Evolutionary conservation across 2,329 filamentous ascomycete species (phyloP), one percentile per base, ranked within the genome.

Genomic region (Ceratocystis ficicola): DNA sequence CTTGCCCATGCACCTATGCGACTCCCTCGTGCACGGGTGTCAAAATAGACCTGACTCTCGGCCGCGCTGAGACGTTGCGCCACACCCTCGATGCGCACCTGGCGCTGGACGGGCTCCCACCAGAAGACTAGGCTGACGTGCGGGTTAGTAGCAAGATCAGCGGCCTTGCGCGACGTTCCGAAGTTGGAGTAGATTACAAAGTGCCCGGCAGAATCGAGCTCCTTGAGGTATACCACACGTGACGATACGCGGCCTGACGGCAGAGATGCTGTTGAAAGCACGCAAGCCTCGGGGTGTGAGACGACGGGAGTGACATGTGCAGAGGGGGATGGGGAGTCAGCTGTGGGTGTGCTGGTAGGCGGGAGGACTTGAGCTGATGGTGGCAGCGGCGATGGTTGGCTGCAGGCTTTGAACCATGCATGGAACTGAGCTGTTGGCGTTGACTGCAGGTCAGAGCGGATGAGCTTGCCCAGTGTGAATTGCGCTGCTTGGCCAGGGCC

Each of bases 181-280:
- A 92, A 93, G 76, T 99, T 99, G 72, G 85, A 88, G 80, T 97
- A 99, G 62, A 99, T 81, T 55, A 97, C 90, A 76, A 95, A 99
- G 22, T 44, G 55, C 10, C 74, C 76, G 4, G 75, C 71, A 65
- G 79, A 76, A 75, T 97, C 92, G 28, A 97, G 84, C 79, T 97
- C 94, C 77, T 99, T 99, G 70, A 99, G 82, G 77, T 97, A 99
- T 46, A 99, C 90, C 70, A 90, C 82, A 67, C 94, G 89, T 2
- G 89, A 86, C 60, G 86, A 90, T 22, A 97, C 88, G 60, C 88
- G 86, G 68, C 94, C 94, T 0, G 85, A 88, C 1, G 93, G 93
- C 3, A 97, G 81, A 28, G 81, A 79, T 0, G 92, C 91, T 0
- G 94, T 99, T 2, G 91, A 88, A 1, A 99, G 80, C 1, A 87